Base-by-base conservation (phyloP, 257 asterid genomes). In the Solanum lignicaule region DNA sequence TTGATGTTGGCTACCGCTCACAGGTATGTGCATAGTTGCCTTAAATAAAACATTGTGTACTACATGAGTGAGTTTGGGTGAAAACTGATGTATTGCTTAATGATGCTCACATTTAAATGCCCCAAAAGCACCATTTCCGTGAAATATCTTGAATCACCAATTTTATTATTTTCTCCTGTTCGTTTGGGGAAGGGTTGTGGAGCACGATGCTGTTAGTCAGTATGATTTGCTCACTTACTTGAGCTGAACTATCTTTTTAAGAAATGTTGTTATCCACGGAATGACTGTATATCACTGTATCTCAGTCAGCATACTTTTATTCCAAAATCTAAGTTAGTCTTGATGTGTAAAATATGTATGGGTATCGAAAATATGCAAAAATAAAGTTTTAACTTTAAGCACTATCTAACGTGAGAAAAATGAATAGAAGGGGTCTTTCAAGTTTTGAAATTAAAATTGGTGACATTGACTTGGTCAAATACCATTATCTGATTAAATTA, bases 1-100 rank as follows among this genome's bases (percentile, higher is more conserved):
- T 95, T 89, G 98, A 95, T 92, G 96, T 94, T 74, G 98, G 98
- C 38, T 95, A 87, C 92, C 95, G 98, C 74, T 94, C 98, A 39
- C 91, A 89, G 98, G 98, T 95, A 87, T 73, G 35, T 5, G 10
- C 85, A 33, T 76, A 18, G 73, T 23, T 86, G 46, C 35, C 33
- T 31, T 86, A 36, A 31, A 38, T 29, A 38, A 18, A 81, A 48
- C 69, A 81, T 81, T 43, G 16, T 81, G 23, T 29, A 81, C 66
- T 46, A 27, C 68, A 46, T 46, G 41, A 46, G 68, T 46, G 85
- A 43, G 66, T 46, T 81, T 29, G 38, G 85, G 68, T n/a, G 85
- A 46, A 25, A 46, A 18, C 41, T 29, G 68, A 81, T 46, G 85
- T 9, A 29, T 81, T n/a, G 4, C 41, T 81, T 81, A 81, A 29